phyloP scores from a whole-genome alignment of 2,329 filamentous ascomycete genomes.

The Phyllosticta citrichinensis region DNA sequence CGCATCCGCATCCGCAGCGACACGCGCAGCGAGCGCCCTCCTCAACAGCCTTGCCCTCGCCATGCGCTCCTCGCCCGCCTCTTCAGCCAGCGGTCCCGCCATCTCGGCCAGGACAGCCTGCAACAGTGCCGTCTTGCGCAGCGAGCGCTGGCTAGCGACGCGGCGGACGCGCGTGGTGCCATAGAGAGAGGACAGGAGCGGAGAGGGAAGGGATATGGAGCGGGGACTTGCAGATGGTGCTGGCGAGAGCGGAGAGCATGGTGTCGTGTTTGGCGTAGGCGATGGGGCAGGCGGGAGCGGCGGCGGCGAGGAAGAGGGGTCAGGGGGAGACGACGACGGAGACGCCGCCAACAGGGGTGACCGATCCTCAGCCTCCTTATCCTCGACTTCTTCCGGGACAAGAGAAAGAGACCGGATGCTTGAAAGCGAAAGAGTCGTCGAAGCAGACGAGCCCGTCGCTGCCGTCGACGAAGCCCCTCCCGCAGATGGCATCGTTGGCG shows the following conservation, averaged over 20 bases:
- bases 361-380: not conserved
- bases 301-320: not conserved
- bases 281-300: not conserved
- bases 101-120: conserved; percentile 8
- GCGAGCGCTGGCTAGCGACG: not conserved
- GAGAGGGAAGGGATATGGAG: not conserved
- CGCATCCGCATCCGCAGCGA: not conserved
- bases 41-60: not conserved
- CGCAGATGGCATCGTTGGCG: not conserved
- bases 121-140: conserved; percentile 4
- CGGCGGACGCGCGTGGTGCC: not conserved
- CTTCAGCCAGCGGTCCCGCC: conserved; percentile 1
- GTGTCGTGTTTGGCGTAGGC: not conserved
- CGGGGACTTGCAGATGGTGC: not conserved
- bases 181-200: not conserved
- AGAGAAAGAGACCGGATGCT: not conserved
- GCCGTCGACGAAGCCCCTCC: not conserved
- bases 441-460: not conserved
- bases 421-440: not conserved
- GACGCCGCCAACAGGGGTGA: not conserved
- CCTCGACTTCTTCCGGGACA: not conserved
- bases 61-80: not conserved
- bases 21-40: not conserved
- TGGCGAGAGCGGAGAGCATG: not conserved
- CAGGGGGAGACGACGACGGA: not conserved